Conservation (phyloP, 495 filamentous ascomycete genomes). For the Pyrenula massariospora region DNA sequence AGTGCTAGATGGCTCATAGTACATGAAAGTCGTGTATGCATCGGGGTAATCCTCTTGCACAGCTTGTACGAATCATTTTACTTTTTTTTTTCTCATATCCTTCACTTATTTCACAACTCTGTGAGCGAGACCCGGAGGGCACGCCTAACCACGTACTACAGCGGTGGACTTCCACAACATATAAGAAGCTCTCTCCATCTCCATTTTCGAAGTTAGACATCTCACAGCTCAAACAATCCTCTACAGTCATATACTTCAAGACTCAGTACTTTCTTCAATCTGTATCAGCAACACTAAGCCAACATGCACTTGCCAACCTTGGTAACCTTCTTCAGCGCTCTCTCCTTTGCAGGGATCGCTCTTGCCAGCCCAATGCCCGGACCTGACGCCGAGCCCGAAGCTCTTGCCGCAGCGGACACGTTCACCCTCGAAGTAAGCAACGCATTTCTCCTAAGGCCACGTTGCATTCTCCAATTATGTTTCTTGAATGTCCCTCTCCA, state of each 20-base stretch:
- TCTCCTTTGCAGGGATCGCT: background rate
- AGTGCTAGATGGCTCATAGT: background rate
- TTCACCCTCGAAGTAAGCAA: background rate
- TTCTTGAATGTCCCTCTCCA: background rate
- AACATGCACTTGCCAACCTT: background rate
- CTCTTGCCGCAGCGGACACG: background rate
- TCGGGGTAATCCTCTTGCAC: background rate
- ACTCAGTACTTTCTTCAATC: background rate
- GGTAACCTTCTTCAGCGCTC: background rate
- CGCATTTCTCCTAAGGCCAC: background rate
- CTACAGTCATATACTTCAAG: background rate
- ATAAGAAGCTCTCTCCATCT: background rate
- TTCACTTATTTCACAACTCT: background rate
- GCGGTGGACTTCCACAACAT: background rate
- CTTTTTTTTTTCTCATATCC: background rate
- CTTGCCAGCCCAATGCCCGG: background rate
- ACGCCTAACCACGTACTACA: background rate
- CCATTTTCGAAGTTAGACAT: background rate
- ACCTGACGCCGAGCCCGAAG: no score
- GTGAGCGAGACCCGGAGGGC: background rate
- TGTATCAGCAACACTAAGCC: background rate
- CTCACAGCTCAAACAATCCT: background rate
- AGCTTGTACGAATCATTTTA: background rate
- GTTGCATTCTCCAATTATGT: background rate
- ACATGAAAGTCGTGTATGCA: background rate